phyloP scores from a whole-genome alignment of 2,329 filamentous ascomycete species.

The Paecilomyces dactylethromorphus region DNA sequence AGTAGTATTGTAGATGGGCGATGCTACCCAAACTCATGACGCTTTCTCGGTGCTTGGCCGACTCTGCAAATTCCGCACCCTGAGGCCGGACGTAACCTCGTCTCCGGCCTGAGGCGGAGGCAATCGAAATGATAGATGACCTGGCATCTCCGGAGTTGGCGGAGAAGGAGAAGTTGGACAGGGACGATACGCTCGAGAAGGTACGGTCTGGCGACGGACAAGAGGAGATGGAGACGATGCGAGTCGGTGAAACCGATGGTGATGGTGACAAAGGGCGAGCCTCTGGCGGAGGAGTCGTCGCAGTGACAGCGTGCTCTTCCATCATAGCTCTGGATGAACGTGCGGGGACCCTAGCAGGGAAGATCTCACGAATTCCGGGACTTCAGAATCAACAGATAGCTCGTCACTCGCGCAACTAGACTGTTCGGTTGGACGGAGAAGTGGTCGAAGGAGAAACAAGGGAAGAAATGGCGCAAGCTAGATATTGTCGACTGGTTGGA shows the following conservation, averaged over 20 bases:
- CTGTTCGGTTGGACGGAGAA: background rate
- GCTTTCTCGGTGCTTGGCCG: slow-evolving; percentile 82
- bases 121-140: slow-evolving; percentile 21
- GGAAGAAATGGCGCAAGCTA: background rate
- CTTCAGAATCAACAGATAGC: background rate
- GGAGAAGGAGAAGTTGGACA: slow-evolving; percentile 41
- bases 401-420: background rate
- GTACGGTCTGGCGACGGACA: slow-evolving; percentile 39
- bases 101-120: slow-evolving; percentile 45
- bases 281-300: slow-evolving; percentile 12
- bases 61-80: slow-evolving; percentile 82
- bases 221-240: slow-evolving; percentile 39
- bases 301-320: slow-evolving; percentile 8
- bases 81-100: slow-evolving; percentile 84
- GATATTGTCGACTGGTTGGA: background rate
- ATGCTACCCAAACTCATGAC: slow-evolving; percentile 96
- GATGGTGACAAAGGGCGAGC: slow-evolving; percentile 32
- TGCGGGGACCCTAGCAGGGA: background rate
- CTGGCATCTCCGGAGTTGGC: slow-evolving; percentile 35
- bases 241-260: slow-evolving; percentile 35
- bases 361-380: background rate
- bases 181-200: slow-evolving; percentile 40
- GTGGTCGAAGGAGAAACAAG: background rate
- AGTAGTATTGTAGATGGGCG: slow-evolving; percentile 96
- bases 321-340: slow-evolving; percentile 2